phyloP scores from a whole-genome alignment of 768 basidiomycete genomes.

The Chiua virens region DNA sequence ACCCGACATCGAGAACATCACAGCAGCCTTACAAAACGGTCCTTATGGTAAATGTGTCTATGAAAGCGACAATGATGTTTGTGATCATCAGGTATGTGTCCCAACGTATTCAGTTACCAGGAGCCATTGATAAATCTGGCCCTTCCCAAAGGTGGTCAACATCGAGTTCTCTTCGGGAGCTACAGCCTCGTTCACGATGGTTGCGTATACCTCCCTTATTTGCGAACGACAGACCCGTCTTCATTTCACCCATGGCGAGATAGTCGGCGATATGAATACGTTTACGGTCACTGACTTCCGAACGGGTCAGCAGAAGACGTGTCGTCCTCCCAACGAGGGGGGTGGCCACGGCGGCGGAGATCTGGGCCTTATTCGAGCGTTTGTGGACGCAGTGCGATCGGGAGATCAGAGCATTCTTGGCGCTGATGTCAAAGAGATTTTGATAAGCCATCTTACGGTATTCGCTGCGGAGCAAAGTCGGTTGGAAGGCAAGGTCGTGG shows the following conservation, averaged over 20 bases:
- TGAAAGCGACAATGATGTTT: constrained; percentile 82
- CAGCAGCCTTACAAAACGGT: constrained; percentile 63
- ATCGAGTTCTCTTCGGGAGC: constrained; percentile 79
- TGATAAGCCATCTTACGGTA: constrained; percentile 79
- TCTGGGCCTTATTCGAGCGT: constrained; percentile 67
- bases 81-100: constrained; percentile 68
- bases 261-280: constrained; percentile 79
- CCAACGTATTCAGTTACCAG: neutral
- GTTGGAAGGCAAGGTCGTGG: constrained; percentile 64
- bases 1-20: constrained; percentile 86
- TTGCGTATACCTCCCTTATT: constrained; percentile 75
- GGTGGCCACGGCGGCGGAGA: constrained; percentile 88
- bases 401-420: constrained; percentile 64
- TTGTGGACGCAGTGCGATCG: constrained; percentile 71
- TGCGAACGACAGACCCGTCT: constrained; percentile 83
- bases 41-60: constrained; percentile 86
- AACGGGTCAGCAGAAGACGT: constrained; percentile 42
- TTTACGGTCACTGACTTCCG: constrained; percentile 82
- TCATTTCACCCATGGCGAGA: constrained; percentile 86
- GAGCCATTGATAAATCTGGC: neutral
- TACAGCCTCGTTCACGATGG: constrained; percentile 88
- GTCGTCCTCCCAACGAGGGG: constrained; percentile 54
- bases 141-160: constrained; percentile 64
- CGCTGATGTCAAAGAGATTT: constrained; percentile 64
- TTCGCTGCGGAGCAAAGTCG: constrained; percentile 87